Base-by-base conservation (phyloP, 2,329 filamentous ascomycete genomes). In the Fusarium sambucinum region DNA sequence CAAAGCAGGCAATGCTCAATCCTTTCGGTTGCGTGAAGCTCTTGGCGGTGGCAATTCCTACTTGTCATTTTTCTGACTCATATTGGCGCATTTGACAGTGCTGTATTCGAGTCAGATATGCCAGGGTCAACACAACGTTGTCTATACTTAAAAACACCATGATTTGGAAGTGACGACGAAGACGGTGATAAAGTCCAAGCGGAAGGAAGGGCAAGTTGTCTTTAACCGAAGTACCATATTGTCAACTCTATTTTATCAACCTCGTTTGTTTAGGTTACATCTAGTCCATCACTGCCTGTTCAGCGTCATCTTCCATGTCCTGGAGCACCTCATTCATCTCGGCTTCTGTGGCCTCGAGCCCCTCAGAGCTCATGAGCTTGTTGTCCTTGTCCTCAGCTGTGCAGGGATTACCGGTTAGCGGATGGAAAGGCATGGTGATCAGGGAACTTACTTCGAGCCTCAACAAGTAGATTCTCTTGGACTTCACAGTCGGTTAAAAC, bases 401-500 rank as follows among this genome's bases (percentile, higher is more conserved):
- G 55, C 55, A 66, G 51, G 51, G 59, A 56, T 57, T 35, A 12
- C 27, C 53, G 41, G 48, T 71, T 63, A 68, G 67, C 37, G 45
- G 32, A 23, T 25, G 52, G 51, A 40, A 44, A 48, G 21, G 41
- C 35, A 51, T 51, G 19, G 16, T 27, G 46, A 25, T 7, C 30
- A 55, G 21, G 57, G 21, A 47, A 85, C 87, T 84, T 81, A 90
- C 88, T 90, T 77, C 80, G 91, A n/a, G 92, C 87, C 74, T 96
- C 94, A 45, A 94, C 90, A 2, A 97, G 86, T 11, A 95, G 84
- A 76, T 95, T 95, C 78, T 97, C 93, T 77, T 97, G 94, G 7
- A 98, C 90, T 80, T 98, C 94, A 73, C 94, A 97, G 63, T 97
- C 92, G 54, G 90, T 94, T 70, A 98, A 80, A n/a, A 89, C 86